Conservation (phyloP, 1,284 basidiomycete genomes). For the Psilocybe mexicana region DNA sequence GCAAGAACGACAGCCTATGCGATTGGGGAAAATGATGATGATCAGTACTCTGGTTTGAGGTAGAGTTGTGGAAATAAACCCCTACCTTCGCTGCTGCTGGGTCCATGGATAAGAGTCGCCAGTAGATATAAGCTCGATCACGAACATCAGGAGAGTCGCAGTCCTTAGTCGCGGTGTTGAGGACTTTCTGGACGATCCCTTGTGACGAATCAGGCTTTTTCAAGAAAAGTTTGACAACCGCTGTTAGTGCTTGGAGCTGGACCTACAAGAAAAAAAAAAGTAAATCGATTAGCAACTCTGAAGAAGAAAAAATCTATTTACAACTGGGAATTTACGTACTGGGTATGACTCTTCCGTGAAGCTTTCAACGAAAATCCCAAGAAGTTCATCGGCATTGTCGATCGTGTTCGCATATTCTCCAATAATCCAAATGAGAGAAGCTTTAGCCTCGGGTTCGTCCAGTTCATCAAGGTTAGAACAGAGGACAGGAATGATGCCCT, state of each 20-base stretch:
- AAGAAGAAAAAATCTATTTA: too few relatives aligned
- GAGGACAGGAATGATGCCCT: conserved; percentile 93
- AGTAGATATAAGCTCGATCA: conserved; percentile 96
- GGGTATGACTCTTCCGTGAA: conserved; percentile 94
- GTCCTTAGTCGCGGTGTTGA: conserved; percentile 94
- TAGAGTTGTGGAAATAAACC: not conserved
- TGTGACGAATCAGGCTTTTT: conserved; percentile 93
- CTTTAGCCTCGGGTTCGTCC: conserved; percentile 98
- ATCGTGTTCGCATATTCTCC: conserved; percentile 98
- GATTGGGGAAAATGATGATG: not conserved
- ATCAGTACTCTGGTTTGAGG: too few relatives aligned
- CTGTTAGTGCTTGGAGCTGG: conserved; percentile 93
- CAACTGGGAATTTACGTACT: conserved; percentile 41
- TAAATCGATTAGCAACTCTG: too few relatives aligned
- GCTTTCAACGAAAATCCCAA: conserved; percentile 87
- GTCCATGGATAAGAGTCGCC: conserved; percentile 92
- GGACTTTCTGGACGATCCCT: conserved; percentile 84
- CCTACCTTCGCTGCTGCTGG: conserved; percentile 89
- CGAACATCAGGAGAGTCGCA: conserved; percentile 98
- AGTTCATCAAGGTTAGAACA: conserved; percentile 95
- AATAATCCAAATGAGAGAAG: conserved; percentile 98
- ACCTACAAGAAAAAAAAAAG: conserved; percentile 47
- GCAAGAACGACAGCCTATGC: conserved; percentile 87
- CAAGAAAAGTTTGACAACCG: conserved; percentile 96
- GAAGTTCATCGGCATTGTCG: conserved; percentile 91